A percentile compares a stretch with the other conserved stretches of the same genome.
Conservation (phyloP, 225 moss, liverwort and hornwort species). For the Polytrichum formosum region DNA sequence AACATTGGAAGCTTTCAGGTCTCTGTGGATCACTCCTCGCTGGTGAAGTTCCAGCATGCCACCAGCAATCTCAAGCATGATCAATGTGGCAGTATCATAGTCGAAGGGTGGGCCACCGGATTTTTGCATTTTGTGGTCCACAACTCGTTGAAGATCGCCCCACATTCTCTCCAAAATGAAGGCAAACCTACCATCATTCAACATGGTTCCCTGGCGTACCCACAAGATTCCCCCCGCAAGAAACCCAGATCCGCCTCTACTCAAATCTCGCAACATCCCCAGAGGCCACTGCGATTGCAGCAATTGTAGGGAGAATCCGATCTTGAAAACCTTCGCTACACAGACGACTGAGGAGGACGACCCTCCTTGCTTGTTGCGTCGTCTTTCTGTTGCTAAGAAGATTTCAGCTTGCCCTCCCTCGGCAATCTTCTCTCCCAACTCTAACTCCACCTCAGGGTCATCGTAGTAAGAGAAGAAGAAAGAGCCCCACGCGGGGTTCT, state of each 20-base stretch:
- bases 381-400: not conserved
- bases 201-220: not conserved
- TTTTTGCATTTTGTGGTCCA: not conserved
- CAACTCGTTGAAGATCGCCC: constrained; percentile 7
- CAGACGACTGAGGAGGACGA: not conserved
- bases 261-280: constrained; percentile 8
- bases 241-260: no score
- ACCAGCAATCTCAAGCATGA: not conserved
- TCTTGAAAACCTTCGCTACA: not conserved
- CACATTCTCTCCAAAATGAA: constrained; percentile 3
- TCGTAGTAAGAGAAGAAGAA: not conserved
- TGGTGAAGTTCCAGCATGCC: constrained; percentile 12
- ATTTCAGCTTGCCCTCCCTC: constrained; percentile 4
- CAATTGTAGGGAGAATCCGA: not conserved
- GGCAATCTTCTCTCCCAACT: not conserved
- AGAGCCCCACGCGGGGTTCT: not conserved
- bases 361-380: not conserved
- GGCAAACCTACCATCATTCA: not conserved
- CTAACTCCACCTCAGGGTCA: not conserved
- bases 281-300: constrained; percentile 1
- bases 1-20: constrained; percentile 19
- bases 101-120: not conserved
- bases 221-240: not conserved
- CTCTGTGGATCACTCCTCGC: constrained; percentile 7
- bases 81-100: constrained; percentile 6